Conservation (phyloP, 1,139 yeast genomes). For the Arxiozyma heterogenica region DNA sequence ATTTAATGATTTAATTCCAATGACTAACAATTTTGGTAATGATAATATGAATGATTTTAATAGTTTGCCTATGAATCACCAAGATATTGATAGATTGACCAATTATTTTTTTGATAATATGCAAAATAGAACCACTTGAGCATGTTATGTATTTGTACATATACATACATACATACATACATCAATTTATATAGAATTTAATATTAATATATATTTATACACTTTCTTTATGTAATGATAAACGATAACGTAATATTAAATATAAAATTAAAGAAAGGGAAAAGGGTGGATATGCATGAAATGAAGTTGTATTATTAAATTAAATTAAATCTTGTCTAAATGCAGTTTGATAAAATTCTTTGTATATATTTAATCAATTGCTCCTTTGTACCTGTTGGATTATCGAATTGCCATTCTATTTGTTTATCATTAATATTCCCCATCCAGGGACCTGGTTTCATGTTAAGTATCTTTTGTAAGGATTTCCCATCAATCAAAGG, state of each 20-base stretch:
- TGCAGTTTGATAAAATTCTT: slow-evolving; percentile 16
- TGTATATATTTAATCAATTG: slow-evolving; percentile 46
- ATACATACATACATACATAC: not conserved
- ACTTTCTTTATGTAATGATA: too few relatives aligned
- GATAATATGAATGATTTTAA: not conserved
- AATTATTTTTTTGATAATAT: slow-evolving; percentile 1
- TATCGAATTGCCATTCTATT: slow-evolving; percentile 65
- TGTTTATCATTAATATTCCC: slow-evolving; percentile 45
- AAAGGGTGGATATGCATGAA: not conserved
- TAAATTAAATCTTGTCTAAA: slow-evolving; percentile 3
- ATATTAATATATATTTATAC: too few relatives aligned
- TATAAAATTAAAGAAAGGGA: not conserved
- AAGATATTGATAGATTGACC: slow-evolving; percentile 4
- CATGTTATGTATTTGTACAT: not conserved
- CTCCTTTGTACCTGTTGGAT: slow-evolving; percentile 46
- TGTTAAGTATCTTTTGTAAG: slow-evolving; percentile 40
- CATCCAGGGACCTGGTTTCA: slow-evolving; percentile 85
- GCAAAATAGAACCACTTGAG: not conserved
- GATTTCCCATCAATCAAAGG: slow-evolving; percentile 65
- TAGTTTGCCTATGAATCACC: not conserved
- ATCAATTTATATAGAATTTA: not conserved
- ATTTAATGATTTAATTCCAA: not conserved
- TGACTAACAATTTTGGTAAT: not conserved
- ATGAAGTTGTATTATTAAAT: not conserved
- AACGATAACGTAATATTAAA: too few relatives aligned